Percentiles rank a stretch among this genome's conserved stretches.
Evolutionary conservation across 1,139 yeast genomes (phyloP).

Genomic region (Citeromyces siamensis): DNA sequence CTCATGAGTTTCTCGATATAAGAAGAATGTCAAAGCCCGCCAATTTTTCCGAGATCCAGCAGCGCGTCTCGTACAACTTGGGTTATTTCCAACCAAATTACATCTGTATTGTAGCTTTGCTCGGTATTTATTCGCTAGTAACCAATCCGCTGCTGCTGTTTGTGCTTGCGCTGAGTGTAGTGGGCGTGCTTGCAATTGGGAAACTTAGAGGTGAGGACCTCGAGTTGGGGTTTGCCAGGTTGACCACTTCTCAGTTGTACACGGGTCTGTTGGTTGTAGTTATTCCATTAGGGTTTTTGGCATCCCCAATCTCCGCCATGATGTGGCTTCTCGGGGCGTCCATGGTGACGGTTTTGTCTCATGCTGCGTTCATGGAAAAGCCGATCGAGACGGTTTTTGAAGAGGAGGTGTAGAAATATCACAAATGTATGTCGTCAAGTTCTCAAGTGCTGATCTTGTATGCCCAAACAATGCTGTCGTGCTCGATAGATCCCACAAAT

Average conservation of each 20-base stretch:
- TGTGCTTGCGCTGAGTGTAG: constrained; percentile 55
- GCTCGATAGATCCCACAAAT: too few relatives aligned
- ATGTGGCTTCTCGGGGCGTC: constrained; percentile 98
- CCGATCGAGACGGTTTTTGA: constrained; percentile 97
- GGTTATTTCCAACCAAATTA: constrained; percentile 86
- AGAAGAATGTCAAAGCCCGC: constrained; percentile 85
- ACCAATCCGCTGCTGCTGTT: constrained; percentile 78
- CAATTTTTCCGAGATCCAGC: constrained; percentile 81
- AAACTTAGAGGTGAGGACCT: constrained; percentile 75
- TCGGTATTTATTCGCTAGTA: constrained; percentile 60
- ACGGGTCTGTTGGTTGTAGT: constrained; percentile 72
- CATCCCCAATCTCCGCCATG: constrained; percentile 87
- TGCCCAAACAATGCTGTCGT: too few relatives aligned
- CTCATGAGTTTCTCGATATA: constrained; percentile 88
- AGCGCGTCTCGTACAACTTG: constrained; percentile 76
- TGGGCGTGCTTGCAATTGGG: constrained; percentile 71
- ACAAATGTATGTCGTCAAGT: too few relatives aligned
- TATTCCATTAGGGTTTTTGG: constrained; percentile 82
- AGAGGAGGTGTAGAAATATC: constrained; percentile 45
- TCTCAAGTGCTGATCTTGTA: too few relatives aligned
- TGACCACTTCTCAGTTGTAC: constrained; percentile 77
- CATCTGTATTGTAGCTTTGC: constrained; percentile 56
- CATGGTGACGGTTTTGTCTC: constrained; percentile 75
- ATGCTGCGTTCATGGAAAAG: constrained; percentile 91
- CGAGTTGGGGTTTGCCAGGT: constrained; percentile 39